Conservation (phyloP, 2,329 filamentous ascomycete species). For the Hymenoscyphus fraxineus region DNA sequence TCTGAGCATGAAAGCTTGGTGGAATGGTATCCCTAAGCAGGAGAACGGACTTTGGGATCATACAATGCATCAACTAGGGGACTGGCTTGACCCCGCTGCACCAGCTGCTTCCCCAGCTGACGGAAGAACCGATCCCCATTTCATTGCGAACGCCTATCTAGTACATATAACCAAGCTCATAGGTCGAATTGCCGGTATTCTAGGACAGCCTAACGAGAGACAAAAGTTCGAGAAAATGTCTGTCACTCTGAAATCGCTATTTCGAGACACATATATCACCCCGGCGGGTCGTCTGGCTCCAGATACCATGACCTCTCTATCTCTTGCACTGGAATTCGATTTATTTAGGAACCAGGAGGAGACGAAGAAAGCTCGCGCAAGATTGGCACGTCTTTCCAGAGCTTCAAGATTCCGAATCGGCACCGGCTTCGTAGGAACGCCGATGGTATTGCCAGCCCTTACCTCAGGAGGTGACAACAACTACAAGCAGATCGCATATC, state of each 20-base stretch:
- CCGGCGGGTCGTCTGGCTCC: conserved; percentile 24
- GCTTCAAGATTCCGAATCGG: conserved; percentile 25
- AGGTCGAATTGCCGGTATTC: conserved; percentile 34
- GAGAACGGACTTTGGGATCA: conserved; percentile 40
- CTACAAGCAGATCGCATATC: conserved; percentile 32
- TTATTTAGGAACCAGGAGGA: conserved; percentile 18
- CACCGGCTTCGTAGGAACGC: conserved; percentile 34
- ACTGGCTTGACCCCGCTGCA: conserved; percentile 48
- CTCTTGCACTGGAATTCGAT: conserved; percentile 28
- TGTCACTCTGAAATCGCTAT: conserved; percentile 22
- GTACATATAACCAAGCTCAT: conserved; percentile 41
- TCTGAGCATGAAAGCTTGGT: conserved; percentile 40
- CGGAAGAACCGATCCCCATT: conserved; percentile 39
- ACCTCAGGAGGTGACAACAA: conserved; percentile 13
- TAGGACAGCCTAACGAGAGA: conserved; percentile 30
- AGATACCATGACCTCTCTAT: conserved; percentile 31
- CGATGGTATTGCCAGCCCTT: conserved; percentile 22
- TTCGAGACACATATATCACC: conserved; percentile 32
- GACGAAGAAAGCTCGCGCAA: conserved; percentile 14
- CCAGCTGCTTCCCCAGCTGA: conserved; percentile 39
- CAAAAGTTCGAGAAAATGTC: conserved; percentile 25
- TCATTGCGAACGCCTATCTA: conserved; percentile 47
- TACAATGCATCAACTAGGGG: conserved; percentile 39
- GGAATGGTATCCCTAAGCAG: conserved; percentile 38
- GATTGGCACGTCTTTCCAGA: conserved; percentile 23